Conservation (phyloP, 257 asterid species). For the Nicotiana obtusifolia region DNA sequence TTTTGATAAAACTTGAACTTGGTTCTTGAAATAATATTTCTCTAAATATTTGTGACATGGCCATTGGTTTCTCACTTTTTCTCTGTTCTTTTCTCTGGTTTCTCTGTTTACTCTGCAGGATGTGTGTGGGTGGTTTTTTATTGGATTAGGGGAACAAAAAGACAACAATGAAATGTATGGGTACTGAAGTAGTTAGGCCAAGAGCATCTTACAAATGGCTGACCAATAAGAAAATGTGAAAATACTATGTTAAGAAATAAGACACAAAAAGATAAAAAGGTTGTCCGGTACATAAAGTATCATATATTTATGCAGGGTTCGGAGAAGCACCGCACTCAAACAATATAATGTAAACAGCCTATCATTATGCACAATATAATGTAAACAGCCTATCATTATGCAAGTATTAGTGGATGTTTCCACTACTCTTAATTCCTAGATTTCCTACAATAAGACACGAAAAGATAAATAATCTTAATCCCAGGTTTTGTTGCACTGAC, state of each 20-base stretch:
- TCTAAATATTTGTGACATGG: neutral
- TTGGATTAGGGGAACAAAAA: neutral
- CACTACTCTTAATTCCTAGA: rapidly evolving
- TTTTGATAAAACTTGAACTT: neutral
- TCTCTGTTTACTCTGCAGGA: neutral
- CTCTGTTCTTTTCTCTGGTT: neutral
- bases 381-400: rapidly evolving
- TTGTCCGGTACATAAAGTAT: too few species aligned
- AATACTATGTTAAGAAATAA: neutral
- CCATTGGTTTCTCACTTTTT: neutral
- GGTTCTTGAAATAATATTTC: slow-evolving; percentile 6
- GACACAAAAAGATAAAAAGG: too few species aligned
- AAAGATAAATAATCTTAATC: too few species aligned
- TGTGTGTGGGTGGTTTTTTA: neutral
- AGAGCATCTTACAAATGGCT: neutral
- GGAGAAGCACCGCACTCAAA: too few species aligned
- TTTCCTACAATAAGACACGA: too few species aligned
- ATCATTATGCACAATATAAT: rapidly evolving
- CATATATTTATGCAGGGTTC: rapidly evolving
- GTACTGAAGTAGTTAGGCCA: neutral
- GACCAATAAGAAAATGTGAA: neutral
- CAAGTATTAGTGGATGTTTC: too few species aligned
- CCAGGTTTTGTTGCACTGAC: too few species aligned
- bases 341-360: too few species aligned
- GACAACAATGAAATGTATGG: neutral